A percentile compares a stretch with the other conserved stretches of the same genome.
Evolutionary conservation across 352 stramenopile genomes (phyloP).

Genomic region (Thraustochytrium striatum): DNA sequence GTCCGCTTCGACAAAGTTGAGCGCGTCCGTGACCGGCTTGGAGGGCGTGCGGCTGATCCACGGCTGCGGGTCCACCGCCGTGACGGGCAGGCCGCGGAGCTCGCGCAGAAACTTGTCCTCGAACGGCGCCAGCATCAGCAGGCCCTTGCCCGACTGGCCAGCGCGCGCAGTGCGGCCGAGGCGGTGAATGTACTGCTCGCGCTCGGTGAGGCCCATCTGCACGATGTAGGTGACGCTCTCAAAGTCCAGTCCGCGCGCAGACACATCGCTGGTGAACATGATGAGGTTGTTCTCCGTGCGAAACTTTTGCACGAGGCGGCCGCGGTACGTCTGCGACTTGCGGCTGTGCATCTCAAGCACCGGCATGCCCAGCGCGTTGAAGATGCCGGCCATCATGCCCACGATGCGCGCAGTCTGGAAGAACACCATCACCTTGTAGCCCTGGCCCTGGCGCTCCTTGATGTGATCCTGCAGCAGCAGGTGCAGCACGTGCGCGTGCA

Average conservation of each 20-base stretch:
- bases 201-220: slow-evolving; percentile 81
- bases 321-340: slow-evolving; percentile 83
- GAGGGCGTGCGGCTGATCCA: background rate
- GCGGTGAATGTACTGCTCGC: slow-evolving; percentile 75
- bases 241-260: slow-evolving; percentile 78
- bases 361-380: slow-evolving; percentile 59
- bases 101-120: slow-evolving; percentile 63
- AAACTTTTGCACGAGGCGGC: slow-evolving; percentile 79
- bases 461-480: slow-evolving; percentile 69
- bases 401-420: slow-evolving; percentile 80
- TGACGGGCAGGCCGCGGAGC: slow-evolving; percentile 66
- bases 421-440: slow-evolving; percentile 93
- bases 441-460: slow-evolving; percentile 54
- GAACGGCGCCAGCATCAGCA: slow-evolving; percentile 89
- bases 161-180: slow-evolving; percentile 71
- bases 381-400: slow-evolving; percentile 81
- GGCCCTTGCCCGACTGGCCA: slow-evolving; percentile 76
- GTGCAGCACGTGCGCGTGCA: slow-evolving; percentile 51
- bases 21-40: background rate
- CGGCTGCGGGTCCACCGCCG: slow-evolving; percentile 36
- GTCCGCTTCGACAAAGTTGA: slow-evolving; percentile 51
- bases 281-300: slow-evolving; percentile 73
- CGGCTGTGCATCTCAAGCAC: slow-evolving; percentile 91
- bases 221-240: slow-evolving; percentile 80
- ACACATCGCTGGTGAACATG: slow-evolving; percentile 80